Evolutionary conservation across 352 stramenopile species (phyloP), one percentile per base, ranked within the genome.

Genomic region (Globisporangium solare): DNA sequence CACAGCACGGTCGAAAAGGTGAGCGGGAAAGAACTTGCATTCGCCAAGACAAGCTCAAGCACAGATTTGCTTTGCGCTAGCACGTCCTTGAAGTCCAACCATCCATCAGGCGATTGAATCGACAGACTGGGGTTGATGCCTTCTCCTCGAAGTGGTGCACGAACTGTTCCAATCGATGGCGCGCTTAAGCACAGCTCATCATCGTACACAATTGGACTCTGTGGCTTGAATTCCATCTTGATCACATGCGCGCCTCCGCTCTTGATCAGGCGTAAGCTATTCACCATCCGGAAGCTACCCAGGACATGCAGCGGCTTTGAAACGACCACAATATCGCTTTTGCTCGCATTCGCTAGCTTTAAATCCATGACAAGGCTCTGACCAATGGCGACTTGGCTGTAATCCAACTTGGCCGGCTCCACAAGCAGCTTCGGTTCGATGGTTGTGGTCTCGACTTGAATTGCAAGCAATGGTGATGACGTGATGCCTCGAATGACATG

Each of bases 351-450:
- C 3, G 73, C 75, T 8, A 97, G 54, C 18, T 55, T 65, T n/a
- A 97, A 51, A 18, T 88, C 71, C 6, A 76, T 66, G 0, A 80
- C 48, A 11, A 82, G 66, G 6, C 64, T 67, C 51, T 90, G 81
- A 1, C 87, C 88, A 14, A 97, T 89, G 20, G 89, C 86, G 6
- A 97, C 80, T 51, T 96, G 87, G 10, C 83, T 87, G 63, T 96
- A 97, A 35, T 83, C 67, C 14, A 97, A 56, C 0, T 56, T 58
- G 0, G 70, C 59, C 0, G 72, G 64, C 10, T 78, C 84, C 3
- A 73, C 43, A 0, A 67, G 62, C 10, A 97, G 53, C 42, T 73
- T 62, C 0, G 79, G 60, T 10, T 88, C 73, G 31, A 92, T 64
- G 0, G 73, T 72, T 3, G 85, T 88, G 3, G 85, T 92, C 6